phyloP scores from a whole-genome alignment of 2,329 filamentous ascomycete species.

The Fusarium anguioides region DNA sequence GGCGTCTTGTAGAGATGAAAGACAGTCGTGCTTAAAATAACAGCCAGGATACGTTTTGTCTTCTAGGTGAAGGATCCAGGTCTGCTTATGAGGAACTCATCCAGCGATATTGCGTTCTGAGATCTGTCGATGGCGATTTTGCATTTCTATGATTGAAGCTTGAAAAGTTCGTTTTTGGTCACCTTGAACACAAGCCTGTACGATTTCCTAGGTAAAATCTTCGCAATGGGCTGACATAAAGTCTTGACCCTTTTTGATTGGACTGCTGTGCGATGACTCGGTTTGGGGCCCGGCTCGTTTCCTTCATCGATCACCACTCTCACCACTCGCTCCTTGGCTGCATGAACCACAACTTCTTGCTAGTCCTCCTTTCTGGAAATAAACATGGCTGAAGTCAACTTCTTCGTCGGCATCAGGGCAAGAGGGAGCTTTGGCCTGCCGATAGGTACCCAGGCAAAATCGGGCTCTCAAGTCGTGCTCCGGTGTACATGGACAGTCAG shows the following conservation, averaged over 20 bases:
- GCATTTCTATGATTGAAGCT: neutral
- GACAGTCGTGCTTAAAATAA: neutral
- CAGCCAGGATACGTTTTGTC: neutral
- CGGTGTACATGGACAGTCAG: neutral
- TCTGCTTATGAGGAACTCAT: neutral
- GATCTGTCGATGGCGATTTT: neutral
- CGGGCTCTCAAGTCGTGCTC: constrained; percentile 5
- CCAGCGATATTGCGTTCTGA: neutral
- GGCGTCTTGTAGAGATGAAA: neutral
- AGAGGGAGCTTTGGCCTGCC: neutral
- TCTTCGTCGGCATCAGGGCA: neutral
- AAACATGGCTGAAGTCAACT: constrained; percentile 7
- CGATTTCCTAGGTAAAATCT: no score
- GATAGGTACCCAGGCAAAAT: constrained; percentile 6
- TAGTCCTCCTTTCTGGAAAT: constrained; percentile 6
- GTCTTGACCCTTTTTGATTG: no score
- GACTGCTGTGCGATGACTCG: no score
- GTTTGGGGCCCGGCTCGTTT: no score
- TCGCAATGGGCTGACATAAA: no score
- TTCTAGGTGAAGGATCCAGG: neutral
- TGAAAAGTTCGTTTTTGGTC: no score
- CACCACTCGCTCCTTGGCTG: neutral
- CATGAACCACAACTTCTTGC: constrained; percentile 2
- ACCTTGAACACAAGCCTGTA: no score
- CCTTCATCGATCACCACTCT: no score